Evolutionary conservation across 108 stramenopile species (phyloP), one percentile per base, ranked within the genome.

Genomic region (Nitzschia sp.): DNA sequence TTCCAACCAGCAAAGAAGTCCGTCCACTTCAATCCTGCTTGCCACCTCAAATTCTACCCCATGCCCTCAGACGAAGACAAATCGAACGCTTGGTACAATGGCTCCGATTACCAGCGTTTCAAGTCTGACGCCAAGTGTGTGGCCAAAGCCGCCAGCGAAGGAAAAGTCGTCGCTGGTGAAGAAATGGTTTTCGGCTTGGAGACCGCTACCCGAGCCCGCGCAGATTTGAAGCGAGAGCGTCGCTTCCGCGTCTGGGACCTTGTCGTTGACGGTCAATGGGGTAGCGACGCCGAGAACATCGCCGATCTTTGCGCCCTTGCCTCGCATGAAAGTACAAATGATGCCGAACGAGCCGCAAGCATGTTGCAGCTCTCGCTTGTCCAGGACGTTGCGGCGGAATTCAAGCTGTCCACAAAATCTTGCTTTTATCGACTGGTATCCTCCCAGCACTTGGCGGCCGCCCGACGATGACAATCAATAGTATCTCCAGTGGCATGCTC

Each of bases 401-500:
- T 23, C 4, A 19, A 19, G 18, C 49, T 19, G n/a, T 8, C 49
- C 11, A 51, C 18, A 51, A 51, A 51, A 51, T 23, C 49, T 23
- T 21, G 49, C 38, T n/a, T n/a, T n/a, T n/a, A n/a, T n/a, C n/a
- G n/a, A n/a, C n/a, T n/a, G n/a, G n/a, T n/a, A n/a, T n/a, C n/a
- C n/a, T 42, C 38, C 6, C 38, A 13, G 9, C 6, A 42, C 9
- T 42, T 13, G 38, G 6, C 38, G 38, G 6, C 38, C 13, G 38
- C 38, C 38, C 38, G 6, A 9, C 13, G 9, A 13, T 9, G 9
- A 42, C 38, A 42, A 42, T 13, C 49, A 51, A 17, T 19, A 51
- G 49, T 51, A 9, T 51, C 49, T 51, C 49, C 18, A 51, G 49
- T 51, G 13, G 49, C 49, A 51, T 51, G 49, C 11, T 19, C n/a